phyloP scores from a whole-genome alignment of 139 green algal genomes.

The Chlamydomonas incerta region DNA sequence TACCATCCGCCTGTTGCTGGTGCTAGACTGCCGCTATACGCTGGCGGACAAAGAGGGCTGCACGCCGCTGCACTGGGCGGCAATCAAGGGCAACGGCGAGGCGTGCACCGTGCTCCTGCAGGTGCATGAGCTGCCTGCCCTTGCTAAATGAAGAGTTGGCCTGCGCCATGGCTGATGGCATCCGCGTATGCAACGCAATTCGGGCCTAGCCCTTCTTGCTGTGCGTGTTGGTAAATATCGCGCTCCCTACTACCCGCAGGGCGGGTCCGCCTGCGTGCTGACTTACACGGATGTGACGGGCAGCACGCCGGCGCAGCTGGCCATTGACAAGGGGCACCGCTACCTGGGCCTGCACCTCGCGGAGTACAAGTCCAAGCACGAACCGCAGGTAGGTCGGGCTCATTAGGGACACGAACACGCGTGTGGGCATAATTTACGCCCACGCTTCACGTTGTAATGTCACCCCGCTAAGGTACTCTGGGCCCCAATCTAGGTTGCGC shows the following conservation, averaged over 20 bases:
- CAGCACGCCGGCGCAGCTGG: constrained; percentile 89
- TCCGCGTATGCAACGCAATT: no score
- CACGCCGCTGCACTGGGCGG: constrained; percentile 97
- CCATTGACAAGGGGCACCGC: constrained; percentile 92
- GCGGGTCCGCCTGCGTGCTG: constrained; percentile 72
- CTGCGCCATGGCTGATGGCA: no score
- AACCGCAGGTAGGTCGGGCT: constrained; percentile 8
- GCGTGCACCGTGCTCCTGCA: constrained; percentile 89
- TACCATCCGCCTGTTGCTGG: constrained; percentile 91
- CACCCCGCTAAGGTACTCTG: no score
- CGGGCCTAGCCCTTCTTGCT: no score
- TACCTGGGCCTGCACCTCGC: constrained; percentile 79
- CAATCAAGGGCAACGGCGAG: constrained; percentile 94
- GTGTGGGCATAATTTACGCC: no score
- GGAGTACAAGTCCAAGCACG: constrained; percentile 66
- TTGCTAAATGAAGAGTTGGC: no score
- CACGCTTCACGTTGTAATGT: no score
- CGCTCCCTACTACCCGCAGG: constrained; percentile 67
- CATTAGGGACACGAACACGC: no score
- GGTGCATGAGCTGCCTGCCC: no score
- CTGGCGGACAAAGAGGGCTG: constrained; percentile 91
- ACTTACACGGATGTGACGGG: constrained; percentile 83
- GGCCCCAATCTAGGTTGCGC: no score
- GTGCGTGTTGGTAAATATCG: no score
- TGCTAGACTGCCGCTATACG: constrained; percentile 76